Evolutionary conservation across 371 early-diverging fungal species (phyloP), one percentile per base, ranked within the genome.

Genomic region (Mucor saturninus): DNA sequence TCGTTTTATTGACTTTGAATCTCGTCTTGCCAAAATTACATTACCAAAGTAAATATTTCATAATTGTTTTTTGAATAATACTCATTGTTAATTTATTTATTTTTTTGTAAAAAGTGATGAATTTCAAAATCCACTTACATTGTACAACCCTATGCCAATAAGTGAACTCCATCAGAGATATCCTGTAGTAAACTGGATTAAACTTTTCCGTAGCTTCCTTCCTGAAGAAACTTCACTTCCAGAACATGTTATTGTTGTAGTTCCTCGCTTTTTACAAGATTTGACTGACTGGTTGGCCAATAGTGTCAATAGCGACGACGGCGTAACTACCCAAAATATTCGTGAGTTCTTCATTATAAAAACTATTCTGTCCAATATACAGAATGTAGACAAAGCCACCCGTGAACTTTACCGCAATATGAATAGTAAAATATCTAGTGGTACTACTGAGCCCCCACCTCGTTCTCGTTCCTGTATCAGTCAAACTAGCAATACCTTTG

Each of bases 1-100:
- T 32, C 64, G 73, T 8, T 69, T 83, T 42, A 69, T 87, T 28
- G 72, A 66, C 3, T 81, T 89, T 58, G 89, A 89, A 57, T 73
- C 45, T 7, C 53, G 66, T 14, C 54, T 89, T 50, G 87, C 89
- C 15, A 55, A 64, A 13, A 53, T 68, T 6, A 71, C 62, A 26
- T 46, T 75, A 31, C 32, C 56, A 39, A 56, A 55, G 67, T 70
- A 74, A 51, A 48, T 15, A 3, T 15, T 35, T 50, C 1, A 31
- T 9, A 46, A 21, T 4, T 21, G 21, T 21, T 21, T 21, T 21
- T 21, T 21, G 21, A 21, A 0, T 21, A 21, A 21, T 21, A 21
- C n/a, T 21, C 21, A 21, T 21, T 21, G 6, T 21, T 43, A 43
- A 5, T 14, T 29, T 48, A 3, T 21, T 48, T 29, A 6, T 28